phyloP scores from a whole-genome alignment of 108 stramenopile species.

The Fistulifera solaris region DNA sequence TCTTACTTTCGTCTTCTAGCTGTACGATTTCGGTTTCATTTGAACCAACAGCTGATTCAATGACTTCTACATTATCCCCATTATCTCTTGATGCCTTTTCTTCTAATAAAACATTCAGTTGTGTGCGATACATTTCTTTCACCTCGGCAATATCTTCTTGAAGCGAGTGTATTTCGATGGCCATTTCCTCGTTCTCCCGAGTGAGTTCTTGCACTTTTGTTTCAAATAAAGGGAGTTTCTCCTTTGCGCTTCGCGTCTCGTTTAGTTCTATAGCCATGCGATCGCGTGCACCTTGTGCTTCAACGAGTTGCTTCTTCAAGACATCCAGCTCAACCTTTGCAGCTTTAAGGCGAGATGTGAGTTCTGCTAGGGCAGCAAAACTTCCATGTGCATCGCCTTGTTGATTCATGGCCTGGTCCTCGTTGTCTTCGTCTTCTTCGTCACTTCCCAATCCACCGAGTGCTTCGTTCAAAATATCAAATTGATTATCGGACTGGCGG shows the following conservation, averaged over 20 bases:
- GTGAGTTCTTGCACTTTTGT: slow-evolving; percentile 51
- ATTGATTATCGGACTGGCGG: slow-evolving; percentile 44
- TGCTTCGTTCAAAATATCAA: slow-evolving; percentile 61
- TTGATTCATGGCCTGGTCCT: slow-evolving; percentile 21
- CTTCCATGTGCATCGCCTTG: slow-evolving; percentile 16
- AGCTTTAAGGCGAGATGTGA: slow-evolving; percentile 54
- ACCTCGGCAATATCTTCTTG: slow-evolving; percentile 71
- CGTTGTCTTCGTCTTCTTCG: slow-evolving; percentile 31
- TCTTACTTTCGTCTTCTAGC: too few relatives aligned
- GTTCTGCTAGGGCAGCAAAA: slow-evolving; percentile 71
- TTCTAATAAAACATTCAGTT: slow-evolving; percentile 62
- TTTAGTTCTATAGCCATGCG: slow-evolving; percentile 44
- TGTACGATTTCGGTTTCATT: too few relatives aligned
- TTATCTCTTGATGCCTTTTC: slow-evolving; percentile 42
- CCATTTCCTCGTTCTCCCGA: slow-evolving; percentile 49
- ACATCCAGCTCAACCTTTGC: slow-evolving; percentile 51
- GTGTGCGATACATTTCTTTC: slow-evolving; percentile 47
- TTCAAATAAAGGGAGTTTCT: slow-evolving; percentile 65
- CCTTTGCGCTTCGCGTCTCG: slow-evolving; percentile 45
- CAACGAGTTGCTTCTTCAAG: slow-evolving; percentile 38
- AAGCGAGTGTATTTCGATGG: slow-evolving; percentile 58
- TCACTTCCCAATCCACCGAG: slow-evolving; percentile 49
- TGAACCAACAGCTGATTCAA: too few relatives aligned
- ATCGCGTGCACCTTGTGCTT: slow-evolving; percentile 54
- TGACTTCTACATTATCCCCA: not conserved